Percentiles rank a stretch among this genome's conserved stretches.
phyloP scores from a whole-genome alignment of 2,329 filamentous ascomycete species.

The Diplocarpon mali region DNA sequence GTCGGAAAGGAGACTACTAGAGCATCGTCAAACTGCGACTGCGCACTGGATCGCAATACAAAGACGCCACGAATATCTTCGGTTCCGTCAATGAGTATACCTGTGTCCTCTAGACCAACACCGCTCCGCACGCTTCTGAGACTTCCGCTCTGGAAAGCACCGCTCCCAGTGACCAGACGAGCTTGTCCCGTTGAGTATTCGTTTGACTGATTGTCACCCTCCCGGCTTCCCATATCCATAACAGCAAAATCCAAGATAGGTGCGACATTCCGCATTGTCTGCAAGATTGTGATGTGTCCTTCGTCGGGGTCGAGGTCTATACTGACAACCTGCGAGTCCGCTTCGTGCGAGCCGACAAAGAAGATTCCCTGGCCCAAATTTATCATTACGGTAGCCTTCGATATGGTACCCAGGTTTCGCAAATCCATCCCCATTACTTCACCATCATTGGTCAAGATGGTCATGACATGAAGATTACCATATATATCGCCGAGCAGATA shows the following conservation, averaged over 20 bases:
- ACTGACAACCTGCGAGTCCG: slow-evolving; percentile 74
- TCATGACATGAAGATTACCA: slow-evolving; percentile 73
- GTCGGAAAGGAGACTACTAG: slow-evolving; percentile 71
- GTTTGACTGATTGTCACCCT: slow-evolving; percentile 67
- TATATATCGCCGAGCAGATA: slow-evolving; percentile 93
- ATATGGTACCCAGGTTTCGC: slow-evolving; percentile 51
- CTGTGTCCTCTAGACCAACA: slow-evolving; percentile 81
- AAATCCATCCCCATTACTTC: slow-evolving; percentile 66
- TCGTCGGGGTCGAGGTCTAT: slow-evolving; percentile 38
- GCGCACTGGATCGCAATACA: slow-evolving; percentile 44
- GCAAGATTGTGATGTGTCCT: slow-evolving; percentile 53
- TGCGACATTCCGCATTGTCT: slow-evolving; percentile 73
- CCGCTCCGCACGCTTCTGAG: slow-evolving; percentile 86
- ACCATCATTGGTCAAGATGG: slow-evolving; percentile 55
- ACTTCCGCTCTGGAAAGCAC: slow-evolving; percentile 79
- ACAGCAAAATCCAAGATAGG: slow-evolving; percentile 89
- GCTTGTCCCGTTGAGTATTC: slow-evolving; percentile 94
- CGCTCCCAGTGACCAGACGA: slow-evolving; percentile 84
- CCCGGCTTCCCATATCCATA: slow-evolving; percentile 88
- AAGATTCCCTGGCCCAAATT: slow-evolving; percentile 64
- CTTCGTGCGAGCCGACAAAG: slow-evolving; percentile 86
- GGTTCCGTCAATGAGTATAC: slow-evolving; percentile 72
- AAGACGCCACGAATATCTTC: slow-evolving; percentile 64
- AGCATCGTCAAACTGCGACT: slow-evolving; percentile 47
- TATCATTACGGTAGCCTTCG: slow-evolving; percentile 66